Evolutionary conservation across 225 moss, liverwort and hornwort species (phyloP).

Genomic region (Sphagnum tenellum): DNA sequence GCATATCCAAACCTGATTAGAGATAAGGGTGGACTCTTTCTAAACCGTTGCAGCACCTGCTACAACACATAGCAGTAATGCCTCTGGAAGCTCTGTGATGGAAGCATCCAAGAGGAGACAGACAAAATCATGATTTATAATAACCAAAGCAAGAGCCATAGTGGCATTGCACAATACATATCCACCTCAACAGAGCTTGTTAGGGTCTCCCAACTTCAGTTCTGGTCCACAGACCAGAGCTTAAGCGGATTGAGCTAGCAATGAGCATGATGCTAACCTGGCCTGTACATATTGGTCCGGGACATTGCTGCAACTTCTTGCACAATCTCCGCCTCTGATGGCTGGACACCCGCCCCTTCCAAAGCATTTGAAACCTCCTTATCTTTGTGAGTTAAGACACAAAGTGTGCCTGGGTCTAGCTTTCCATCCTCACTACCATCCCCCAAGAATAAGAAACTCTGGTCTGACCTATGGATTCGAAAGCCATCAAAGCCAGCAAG

Average conservation of each 20-base stretch:
- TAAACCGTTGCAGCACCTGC: too few species aligned
- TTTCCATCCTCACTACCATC: conserved; percentile 94
- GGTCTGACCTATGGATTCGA: conserved; percentile 95
- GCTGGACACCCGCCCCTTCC: conserved; percentile 97
- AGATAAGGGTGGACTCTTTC: too few species aligned
- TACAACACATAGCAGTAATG: too few species aligned
- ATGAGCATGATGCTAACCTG: conserved; percentile 19
- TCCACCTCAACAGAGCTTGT: too few species aligned
- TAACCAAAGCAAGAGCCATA: too few species aligned
- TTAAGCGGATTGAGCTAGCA: background rate
- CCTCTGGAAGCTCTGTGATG: too few species aligned
- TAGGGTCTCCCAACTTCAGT: too few species aligned
- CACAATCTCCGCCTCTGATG: conserved; percentile 80
- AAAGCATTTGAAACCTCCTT: conserved; percentile 96
- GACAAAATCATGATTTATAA: too few species aligned
- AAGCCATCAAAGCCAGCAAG: conserved; percentile 98
- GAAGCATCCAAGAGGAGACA: too few species aligned
- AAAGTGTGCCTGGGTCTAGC: conserved; percentile 70
- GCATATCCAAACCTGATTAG: too few species aligned
- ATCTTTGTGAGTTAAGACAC: conserved; percentile 93
- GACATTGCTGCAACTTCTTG: conserved; percentile 99
- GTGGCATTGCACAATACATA: too few species aligned
- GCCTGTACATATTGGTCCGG: conserved; percentile 97
- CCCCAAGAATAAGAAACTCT: conserved; percentile 92
- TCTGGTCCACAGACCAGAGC: too few species aligned